Evolutionary conservation across 176 grass and related monocot species (phyloP).

Genomic region (Phoenix roebelenii): DNA sequence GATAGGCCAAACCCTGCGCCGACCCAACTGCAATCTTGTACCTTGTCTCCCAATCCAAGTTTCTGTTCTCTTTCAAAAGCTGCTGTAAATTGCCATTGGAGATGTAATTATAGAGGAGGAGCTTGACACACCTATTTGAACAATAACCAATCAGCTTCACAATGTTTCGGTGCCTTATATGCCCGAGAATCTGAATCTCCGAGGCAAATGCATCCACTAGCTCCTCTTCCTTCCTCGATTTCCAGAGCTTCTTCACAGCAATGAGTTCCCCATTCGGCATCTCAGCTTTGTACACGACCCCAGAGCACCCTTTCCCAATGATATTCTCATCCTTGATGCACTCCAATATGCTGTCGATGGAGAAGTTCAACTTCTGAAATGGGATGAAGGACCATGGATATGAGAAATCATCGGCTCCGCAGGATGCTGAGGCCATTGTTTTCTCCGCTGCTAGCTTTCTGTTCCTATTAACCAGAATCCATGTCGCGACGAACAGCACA

Average conservation of each 20-base stretch:
- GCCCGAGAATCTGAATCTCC: conserved; percentile 90
- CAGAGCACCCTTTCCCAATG: conserved; percentile 88
- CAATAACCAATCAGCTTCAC: conserved; percentile 87
- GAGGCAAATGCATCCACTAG: conserved; percentile 44
- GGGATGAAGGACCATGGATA: conserved; percentile 85
- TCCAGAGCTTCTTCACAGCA: conserved; percentile 93
- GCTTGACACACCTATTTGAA: conserved; percentile 84
- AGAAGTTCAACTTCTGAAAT: conserved; percentile 81
- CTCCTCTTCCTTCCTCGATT: conserved; percentile 60
- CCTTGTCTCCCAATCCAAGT: conserved; percentile 80
- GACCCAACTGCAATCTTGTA: conserved; percentile 76
- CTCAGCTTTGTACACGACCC: conserved; percentile 84
- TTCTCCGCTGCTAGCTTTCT: conserved; percentile 31
- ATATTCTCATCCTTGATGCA: conserved; percentile 88
- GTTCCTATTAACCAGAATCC: conserved; percentile 66
- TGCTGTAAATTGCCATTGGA: conserved; percentile 81
- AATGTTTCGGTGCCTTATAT: conserved; percentile 98
- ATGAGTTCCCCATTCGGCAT: conserved; percentile 84
- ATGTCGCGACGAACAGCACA: conserved; percentile 34
- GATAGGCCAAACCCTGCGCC: conserved; percentile 77
- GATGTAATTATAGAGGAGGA: conserved; percentile 93
- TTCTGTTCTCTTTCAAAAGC: conserved; percentile 65
- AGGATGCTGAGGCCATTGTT: conserved; percentile 27
- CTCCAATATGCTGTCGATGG: conserved; percentile 56
- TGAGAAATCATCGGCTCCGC: conserved; percentile 61